Evolutionary conservation across 805 yeast species (phyloP).

Genomic region (Sugiyamaella boreocaroliniensis): DNA sequence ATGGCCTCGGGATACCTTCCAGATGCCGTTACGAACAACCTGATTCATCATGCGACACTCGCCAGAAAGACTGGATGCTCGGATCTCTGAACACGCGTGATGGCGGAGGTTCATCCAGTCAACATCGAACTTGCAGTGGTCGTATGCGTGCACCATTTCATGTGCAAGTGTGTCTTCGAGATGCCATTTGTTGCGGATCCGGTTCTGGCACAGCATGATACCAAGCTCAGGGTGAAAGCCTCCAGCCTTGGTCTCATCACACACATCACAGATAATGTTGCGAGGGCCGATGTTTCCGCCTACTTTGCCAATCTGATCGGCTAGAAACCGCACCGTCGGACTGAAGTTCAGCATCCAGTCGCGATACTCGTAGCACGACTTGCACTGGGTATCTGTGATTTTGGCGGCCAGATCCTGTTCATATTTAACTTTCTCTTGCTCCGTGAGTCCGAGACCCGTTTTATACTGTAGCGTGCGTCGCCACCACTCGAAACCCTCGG

Average conservation of each 20-base stretch:
- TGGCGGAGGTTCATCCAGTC: slow-evolving; percentile 81
- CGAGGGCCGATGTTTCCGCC: slow-evolving; percentile 44
- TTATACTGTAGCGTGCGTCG: slow-evolving; percentile 61
- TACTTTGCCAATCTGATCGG: slow-evolving; percentile 68
- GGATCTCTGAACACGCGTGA: slow-evolving; percentile 93
- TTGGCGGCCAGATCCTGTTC: slow-evolving; percentile 47
- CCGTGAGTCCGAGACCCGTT: slow-evolving; percentile 59
- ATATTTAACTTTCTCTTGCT: slow-evolving; percentile 46
- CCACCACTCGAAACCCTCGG: slow-evolving; percentile 72
- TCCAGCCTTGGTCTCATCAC: slow-evolving; percentile 80
- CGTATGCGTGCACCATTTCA: slow-evolving; percentile 90
- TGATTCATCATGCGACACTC: slow-evolving; percentile 91
- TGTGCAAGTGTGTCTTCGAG: slow-evolving; percentile 88
- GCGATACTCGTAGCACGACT: slow-evolving; percentile 61
- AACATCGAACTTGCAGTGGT: slow-evolving; percentile 78
- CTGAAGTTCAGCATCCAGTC: slow-evolving; percentile 69
- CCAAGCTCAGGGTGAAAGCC: slow-evolving; percentile 92
- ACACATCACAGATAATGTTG: slow-evolving; percentile 70
- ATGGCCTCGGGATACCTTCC: slow-evolving; percentile 66
- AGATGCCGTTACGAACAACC: slow-evolving; percentile 50
- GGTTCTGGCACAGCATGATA: slow-evolving; percentile 77
- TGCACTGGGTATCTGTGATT: slow-evolving; percentile 50
- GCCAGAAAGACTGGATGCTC: slow-evolving; percentile 90
- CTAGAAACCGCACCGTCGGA: slow-evolving; percentile 83
- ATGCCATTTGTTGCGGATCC: slow-evolving; percentile 66